Evolutionary conservation across 2,329 filamentous ascomycete genomes (phyloP).

Genomic region (Alternaria sp.): DNA sequence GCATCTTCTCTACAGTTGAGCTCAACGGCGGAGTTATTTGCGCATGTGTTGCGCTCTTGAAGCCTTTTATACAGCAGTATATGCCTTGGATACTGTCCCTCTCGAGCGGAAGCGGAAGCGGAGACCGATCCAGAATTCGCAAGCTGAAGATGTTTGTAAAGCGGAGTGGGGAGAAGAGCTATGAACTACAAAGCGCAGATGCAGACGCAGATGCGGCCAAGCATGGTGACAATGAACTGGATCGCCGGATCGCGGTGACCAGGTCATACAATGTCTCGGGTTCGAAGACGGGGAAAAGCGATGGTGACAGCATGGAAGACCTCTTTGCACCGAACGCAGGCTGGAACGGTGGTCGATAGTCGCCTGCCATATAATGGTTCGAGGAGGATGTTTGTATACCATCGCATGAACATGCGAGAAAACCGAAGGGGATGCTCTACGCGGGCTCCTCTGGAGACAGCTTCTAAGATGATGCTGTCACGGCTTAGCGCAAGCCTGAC

Average conservation of each 20-base stretch:
- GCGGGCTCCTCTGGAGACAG: background rate
- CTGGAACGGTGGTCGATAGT: slow-evolving; percentile 18
- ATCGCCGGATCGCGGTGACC: slow-evolving; percentile 21
- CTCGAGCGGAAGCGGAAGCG: slow-evolving; percentile 17
- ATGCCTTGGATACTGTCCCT: slow-evolving; percentile 24
- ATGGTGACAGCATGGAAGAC: slow-evolving; percentile 25
- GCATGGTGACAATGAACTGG: slow-evolving; percentile 2
- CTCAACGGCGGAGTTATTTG: slow-evolving; percentile 34
- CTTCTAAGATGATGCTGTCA: background rate
- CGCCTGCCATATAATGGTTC: background rate
- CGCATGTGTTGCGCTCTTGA: slow-evolving; percentile 26
- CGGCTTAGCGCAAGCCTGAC: background rate
- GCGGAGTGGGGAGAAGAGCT: slow-evolving; percentile 14
- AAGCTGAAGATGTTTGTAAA: slow-evolving; percentile 19
- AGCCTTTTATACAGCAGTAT: slow-evolving; percentile 27
- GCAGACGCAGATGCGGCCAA: slow-evolving; percentile 5
- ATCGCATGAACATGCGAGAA: background rate
- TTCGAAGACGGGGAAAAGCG: slow-evolving; percentile 9
- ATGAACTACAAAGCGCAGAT: slow-evolving; percentile 14
- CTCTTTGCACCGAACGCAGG: slow-evolving; percentile 14
- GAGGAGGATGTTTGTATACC: background rate
- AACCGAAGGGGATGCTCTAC: background rate
- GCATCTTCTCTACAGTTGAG: slow-evolving; percentile 31
- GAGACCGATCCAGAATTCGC: slow-evolving; percentile 14
- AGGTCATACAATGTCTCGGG: slow-evolving; percentile 20